These are phyloP conservation scores for Gaeumannomyces sp. DNA, from an alignment of 2,329 filamentous ascomycete genomes.

Conservation along the genomic window DNA sequence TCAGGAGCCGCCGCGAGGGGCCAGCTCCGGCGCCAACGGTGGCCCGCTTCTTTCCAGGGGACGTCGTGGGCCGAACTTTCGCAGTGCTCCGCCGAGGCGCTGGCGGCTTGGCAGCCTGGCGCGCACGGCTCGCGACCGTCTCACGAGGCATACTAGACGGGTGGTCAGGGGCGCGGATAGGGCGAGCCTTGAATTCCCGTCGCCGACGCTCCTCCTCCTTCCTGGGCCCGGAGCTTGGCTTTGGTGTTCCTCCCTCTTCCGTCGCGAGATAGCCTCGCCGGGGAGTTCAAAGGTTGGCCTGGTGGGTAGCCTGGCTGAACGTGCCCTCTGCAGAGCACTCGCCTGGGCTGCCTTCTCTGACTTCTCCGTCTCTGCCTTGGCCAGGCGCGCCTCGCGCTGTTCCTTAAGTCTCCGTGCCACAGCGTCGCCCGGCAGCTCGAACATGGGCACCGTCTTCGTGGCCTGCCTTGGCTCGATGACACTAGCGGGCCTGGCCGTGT, in stretches of 20 bases:
- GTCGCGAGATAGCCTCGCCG: conserved; percentile 52
- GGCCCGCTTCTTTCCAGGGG: conserved; percentile 22
- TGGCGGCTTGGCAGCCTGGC: conserved; percentile 36
- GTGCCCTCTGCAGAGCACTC: conserved; percentile 29
- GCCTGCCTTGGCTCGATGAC: conserved; percentile 39
- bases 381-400: conserved; percentile 49
- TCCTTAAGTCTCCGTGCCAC: conserved; percentile 52
- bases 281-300: conserved; percentile 56
- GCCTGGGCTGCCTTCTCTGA: conserved; percentile 16
- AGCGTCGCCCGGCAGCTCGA: conserved; percentile 58
- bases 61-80: conserved; percentile 19
- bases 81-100: background rate
- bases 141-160: conserved; percentile 43
- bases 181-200: conserved; percentile 59
- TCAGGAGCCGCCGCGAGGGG: conserved; percentile 3
- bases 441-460: conserved; percentile 45
- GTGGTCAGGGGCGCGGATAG: conserved; percentile 39
- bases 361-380: conserved; percentile 26
- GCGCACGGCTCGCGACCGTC: conserved; percentile 50
- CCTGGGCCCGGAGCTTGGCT: conserved; percentile 47
- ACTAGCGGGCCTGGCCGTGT: conserved; percentile 29
- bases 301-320: conserved; percentile 43
- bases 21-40: conserved; percentile 14
- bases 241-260: conserved; percentile 51
- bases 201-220: conserved; percentile 54